A percentile compares a stretch with the other conserved stretches of the same genome.
Conservation (phyloP, 2,329 filamentous ascomycete species). For the Clonostachys byssicola region DNA sequence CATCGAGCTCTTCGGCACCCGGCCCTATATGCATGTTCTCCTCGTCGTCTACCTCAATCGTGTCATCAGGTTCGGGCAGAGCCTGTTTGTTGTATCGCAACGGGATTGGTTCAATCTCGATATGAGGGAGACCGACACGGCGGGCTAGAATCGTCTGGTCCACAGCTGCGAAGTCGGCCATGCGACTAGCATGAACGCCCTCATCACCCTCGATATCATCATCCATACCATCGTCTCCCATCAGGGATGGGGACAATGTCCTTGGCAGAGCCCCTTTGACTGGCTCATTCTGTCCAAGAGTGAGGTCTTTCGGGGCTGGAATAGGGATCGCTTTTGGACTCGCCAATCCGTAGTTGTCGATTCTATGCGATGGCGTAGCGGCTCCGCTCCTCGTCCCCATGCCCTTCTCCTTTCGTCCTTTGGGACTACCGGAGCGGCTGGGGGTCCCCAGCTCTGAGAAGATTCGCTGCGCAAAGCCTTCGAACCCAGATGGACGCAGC, state of each 20-base stretch:
- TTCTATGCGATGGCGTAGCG: slow-evolving; percentile 17
- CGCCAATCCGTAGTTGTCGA: slow-evolving; percentile 10
- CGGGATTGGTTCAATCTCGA: slow-evolving; percentile 37
- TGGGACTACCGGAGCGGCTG: slow-evolving; percentile 43
- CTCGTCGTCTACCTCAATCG: slow-evolving; percentile 6
- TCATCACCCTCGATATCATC: slow-evolving; percentile 1
- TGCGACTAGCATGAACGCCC: background rate
- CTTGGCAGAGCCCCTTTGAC: slow-evolving; percentile 20
- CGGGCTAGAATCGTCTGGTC: slow-evolving; percentile 58
- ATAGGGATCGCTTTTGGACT: slow-evolving; percentile 23
- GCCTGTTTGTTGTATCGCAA: slow-evolving; percentile 34
- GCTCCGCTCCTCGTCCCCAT: slow-evolving; percentile 16
- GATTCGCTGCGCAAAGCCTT: slow-evolving; percentile 59
- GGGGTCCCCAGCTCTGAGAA: slow-evolving; percentile 55
- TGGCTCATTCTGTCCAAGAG: slow-evolving; percentile 27
- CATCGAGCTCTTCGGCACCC: slow-evolving; percentile 2
- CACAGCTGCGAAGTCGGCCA: slow-evolving; percentile 56
- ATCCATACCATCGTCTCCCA: slow-evolving; percentile 10
- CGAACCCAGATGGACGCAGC: slow-evolving; percentile 48
- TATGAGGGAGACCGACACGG: slow-evolving; percentile 43
- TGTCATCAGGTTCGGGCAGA: slow-evolving; percentile 13
- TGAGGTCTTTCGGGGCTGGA: slow-evolving; percentile 33
- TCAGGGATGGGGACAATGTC: slow-evolving; percentile 35
- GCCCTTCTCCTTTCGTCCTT: slow-evolving; percentile 41
- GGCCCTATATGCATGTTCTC: slow-evolving; percentile 1